Conservation (phyloP, 257 asterid genomes). For the Solanum rostratum region DNA sequence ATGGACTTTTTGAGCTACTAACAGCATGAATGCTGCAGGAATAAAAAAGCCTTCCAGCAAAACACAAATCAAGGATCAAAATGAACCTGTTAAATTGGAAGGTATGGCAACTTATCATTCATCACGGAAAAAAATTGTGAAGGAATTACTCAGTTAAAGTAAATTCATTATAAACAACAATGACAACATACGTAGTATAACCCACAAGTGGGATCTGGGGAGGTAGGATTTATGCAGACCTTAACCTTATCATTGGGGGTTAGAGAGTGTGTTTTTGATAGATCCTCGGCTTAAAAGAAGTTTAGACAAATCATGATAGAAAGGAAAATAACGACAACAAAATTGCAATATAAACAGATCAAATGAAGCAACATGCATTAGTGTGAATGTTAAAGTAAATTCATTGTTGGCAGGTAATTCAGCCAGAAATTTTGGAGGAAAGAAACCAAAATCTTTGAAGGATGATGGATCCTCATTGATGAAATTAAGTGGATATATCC, state of each 20-base stretch:
- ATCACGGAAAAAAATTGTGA: neutral
- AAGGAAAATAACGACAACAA: neutral
- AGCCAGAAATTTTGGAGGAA: constrained; percentile 56
- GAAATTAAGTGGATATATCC: constrained; percentile 68
- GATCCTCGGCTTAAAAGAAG: neutral
- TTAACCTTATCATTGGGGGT: neutral
- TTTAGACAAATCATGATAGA: neutral
- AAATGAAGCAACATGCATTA: neutral
- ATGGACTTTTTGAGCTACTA: constrained; percentile 4
- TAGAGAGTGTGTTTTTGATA: neutral
- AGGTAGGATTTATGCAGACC: neutral
- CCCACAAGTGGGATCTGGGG: neutral
- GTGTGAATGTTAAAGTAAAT: neutral
- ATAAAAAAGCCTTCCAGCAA: constrained; percentile 41
- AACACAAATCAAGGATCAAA: constrained; percentile 49
- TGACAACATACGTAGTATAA: neutral
- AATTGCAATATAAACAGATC: neutral
- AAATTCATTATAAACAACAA: neutral
- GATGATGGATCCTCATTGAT: constrained; percentile 47
- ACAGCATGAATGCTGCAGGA: constrained; percentile 28
- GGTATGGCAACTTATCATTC: constrained; percentile 20
- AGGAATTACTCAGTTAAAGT: neutral
- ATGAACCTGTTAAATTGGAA: constrained; percentile 41
- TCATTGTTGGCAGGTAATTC: constrained; percentile 24
- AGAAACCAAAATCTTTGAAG: constrained; percentile 40